These are phyloP conservation scores for Urochloa ruziziensis DNA, from an alignment of 176 grass and related monocot genomes.

Conservation along the genomic window DNA sequence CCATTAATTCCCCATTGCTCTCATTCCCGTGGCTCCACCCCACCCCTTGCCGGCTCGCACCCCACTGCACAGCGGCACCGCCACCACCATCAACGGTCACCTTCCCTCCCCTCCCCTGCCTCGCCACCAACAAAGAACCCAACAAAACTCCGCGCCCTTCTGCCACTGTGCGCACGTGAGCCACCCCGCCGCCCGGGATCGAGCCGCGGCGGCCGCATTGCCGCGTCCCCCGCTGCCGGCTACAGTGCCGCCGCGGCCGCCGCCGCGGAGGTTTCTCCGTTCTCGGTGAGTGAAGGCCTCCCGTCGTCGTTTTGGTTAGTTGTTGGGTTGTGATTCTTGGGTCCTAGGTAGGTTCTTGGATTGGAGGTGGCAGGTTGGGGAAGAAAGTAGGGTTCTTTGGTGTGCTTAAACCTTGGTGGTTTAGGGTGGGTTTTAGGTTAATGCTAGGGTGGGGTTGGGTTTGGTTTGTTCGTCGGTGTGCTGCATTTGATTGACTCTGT, in stretches of 20 bases:
- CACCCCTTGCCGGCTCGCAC: background rate
- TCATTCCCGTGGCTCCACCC: background rate
- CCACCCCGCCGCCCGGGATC: background rate
- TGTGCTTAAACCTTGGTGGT: background rate
- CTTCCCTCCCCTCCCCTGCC: background rate
- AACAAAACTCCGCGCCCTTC: background rate
- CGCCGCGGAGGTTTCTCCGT: background rate
- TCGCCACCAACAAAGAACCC: slow-evolving; percentile 1
- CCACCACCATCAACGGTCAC: background rate
- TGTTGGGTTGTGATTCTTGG: background rate
- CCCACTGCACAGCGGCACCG: background rate
- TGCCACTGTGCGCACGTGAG: slow-evolving; percentile 24
- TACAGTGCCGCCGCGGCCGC: background rate
- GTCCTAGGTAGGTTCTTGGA: background rate
- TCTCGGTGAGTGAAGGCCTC: background rate
- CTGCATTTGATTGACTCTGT: background rate
- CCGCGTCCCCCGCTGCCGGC: background rate
- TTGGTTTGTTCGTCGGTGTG: background rate
- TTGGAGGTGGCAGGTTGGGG: background rate
- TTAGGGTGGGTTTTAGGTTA: slow-evolving; percentile 3
- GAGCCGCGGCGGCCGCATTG: background rate
- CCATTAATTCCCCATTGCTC: background rate
- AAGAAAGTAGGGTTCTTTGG: slow-evolving; percentile 11
- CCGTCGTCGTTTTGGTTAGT: background rate
- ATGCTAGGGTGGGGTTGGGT: background rate